phyloP scores from a whole-genome alignment of 2,329 filamentous ascomycete genomes.

The Colletotrichum tropicale region DNA sequence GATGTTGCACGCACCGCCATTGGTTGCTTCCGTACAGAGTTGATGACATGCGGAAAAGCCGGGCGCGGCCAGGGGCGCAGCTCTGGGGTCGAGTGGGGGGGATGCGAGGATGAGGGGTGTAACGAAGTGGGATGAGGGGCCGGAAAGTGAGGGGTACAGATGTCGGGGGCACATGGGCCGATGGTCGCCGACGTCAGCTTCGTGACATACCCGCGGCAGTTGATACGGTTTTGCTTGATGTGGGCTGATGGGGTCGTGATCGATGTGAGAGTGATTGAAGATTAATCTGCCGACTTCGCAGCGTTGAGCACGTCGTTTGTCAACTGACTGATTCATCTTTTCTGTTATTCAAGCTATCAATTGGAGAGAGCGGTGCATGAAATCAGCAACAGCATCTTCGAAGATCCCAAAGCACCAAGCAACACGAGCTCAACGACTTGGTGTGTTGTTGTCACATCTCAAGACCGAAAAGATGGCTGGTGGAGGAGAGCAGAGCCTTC shows the following conservation, averaged over 20 bases:
- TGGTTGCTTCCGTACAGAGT: background rate
- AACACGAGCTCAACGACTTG: background rate
- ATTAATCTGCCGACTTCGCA: background rate
- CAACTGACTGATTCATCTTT: too few species aligned
- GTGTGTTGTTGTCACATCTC: background rate
- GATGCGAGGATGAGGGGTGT: background rate
- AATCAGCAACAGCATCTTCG: background rate
- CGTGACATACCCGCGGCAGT: background rate
- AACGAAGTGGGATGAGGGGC: background rate
- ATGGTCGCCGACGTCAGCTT: background rate
- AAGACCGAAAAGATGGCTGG: background rate
- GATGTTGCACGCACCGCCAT: background rate
- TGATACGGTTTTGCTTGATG: background rate
- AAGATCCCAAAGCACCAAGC: background rate
- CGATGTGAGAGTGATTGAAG: background rate
- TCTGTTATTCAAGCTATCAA: background rate
- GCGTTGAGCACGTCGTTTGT: fast-evolving
- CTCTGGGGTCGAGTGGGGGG: background rate
- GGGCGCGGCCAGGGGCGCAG: background rate
- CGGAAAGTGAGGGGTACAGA: slow-evolving; percentile 5
- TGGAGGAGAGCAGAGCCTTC: background rate
- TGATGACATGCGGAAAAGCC: background rate
- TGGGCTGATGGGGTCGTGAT: background rate
- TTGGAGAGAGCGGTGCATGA: background rate
- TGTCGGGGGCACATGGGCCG: slow-evolving; percentile 7